Percentiles rank a stretch among this genome's conserved stretches.
Evolutionary conservation across 129 eudicot genomes (phyloP).

Genomic region (Solidago caesia): DNA sequence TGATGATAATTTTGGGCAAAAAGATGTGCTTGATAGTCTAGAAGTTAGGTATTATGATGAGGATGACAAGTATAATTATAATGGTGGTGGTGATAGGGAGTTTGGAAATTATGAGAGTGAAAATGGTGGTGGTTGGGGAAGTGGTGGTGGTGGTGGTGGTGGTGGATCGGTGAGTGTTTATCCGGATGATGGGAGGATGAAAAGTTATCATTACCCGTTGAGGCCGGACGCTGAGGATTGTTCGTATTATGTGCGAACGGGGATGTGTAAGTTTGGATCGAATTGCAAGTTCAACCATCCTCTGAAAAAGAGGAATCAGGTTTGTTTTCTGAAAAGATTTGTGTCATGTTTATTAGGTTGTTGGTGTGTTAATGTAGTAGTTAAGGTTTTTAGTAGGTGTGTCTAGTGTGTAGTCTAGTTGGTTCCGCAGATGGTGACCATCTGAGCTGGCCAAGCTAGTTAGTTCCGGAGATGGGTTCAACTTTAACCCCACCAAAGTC

Average conservation of each 20-base stretch:
- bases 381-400: neutral
- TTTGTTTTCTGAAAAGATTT: conserved; percentile 13
- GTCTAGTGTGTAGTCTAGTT: no score
- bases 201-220: conserved; percentile 57
- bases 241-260: conserved; percentile 66
- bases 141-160: neutral
- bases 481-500: no score
- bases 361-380: neutral
- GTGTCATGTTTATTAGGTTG: conserved; percentile 11
- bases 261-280: conserved; percentile 73
- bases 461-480: no score
- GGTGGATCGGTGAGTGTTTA: conserved; percentile 25
- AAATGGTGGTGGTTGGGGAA: neutral
- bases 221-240: conserved; percentile 89
- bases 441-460: no score
- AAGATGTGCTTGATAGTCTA: conserved; percentile 8
- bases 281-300: conserved; percentile 95
- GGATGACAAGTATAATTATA: conserved; percentile 6
- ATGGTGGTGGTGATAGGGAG: conserved; percentile 13
- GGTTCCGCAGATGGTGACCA: no score
- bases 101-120: conserved; percentile 26
- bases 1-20: conserved; percentile 10
- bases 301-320: conserved; percentile 57
- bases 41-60: conserved; percentile 24
- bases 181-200: conserved; percentile 29